phyloP scores from a whole-genome alignment of 805 yeast genomes.

The Henningerozyma blattae region DNA sequence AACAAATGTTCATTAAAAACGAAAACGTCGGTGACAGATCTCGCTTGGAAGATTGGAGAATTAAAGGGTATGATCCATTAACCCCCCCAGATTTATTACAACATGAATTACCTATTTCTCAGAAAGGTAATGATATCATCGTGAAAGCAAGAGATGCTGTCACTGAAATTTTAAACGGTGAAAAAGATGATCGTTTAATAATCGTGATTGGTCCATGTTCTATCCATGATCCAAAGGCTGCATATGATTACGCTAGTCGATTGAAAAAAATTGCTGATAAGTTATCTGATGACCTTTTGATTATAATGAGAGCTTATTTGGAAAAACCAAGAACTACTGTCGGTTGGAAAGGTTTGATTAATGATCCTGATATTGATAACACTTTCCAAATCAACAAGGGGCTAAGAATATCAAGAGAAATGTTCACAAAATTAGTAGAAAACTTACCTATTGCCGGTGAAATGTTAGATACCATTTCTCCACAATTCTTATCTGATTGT shows the following conservation, averaged over 20 bases:
- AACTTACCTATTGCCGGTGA: slow-evolving; percentile 89
- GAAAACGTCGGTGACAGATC: slow-evolving; percentile 77
- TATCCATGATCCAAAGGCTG: slow-evolving; percentile 82
- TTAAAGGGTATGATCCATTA: slow-evolving; percentile 87
- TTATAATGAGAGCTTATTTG: slow-evolving; percentile 93
- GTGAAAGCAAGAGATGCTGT: slow-evolving; percentile 70
- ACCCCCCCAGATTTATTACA: slow-evolving; percentile 87
- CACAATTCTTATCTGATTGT: slow-evolving; percentile 86
- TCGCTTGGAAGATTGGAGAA: slow-evolving; percentile 52
- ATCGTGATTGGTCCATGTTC: slow-evolving; percentile 97
- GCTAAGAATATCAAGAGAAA: slow-evolving; percentile 70
- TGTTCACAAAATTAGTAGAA: slow-evolving; percentile 73
- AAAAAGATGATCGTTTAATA: slow-evolving; percentile 72
- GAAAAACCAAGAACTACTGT: slow-evolving; percentile 99
- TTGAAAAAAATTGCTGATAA: slow-evolving; percentile 58
- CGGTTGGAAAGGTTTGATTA: slow-evolving; percentile 97
- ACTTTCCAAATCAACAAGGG: slow-evolving; percentile 94
- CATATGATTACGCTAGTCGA: slow-evolving; percentile 72
- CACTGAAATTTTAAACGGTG: slow-evolving; percentile 56
- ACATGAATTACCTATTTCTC: slow-evolving; percentile 63
- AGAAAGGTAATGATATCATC: slow-evolving; percentile 47
- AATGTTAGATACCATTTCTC: slow-evolving; percentile 96
- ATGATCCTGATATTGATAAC: slow-evolving; percentile 91
- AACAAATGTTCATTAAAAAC: slow-evolving; percentile 71
- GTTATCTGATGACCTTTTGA: slow-evolving; percentile 61